Percentiles rank a stretch among this genome's conserved stretches.
Evolutionary conservation across 441 rosid genomes (phyloP).

Genomic region (Kokia cookei): DNA sequence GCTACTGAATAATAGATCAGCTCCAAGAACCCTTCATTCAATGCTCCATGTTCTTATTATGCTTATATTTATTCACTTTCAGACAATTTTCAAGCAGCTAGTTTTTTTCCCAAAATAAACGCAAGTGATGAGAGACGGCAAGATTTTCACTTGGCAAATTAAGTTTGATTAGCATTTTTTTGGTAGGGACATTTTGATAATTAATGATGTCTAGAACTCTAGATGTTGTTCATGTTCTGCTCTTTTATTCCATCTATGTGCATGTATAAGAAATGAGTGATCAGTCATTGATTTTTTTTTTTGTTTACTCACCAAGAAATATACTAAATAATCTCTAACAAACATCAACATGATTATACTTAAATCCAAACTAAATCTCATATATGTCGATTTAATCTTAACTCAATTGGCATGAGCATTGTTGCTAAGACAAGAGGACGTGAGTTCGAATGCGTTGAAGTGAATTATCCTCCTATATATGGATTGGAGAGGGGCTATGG

Average conservation of each 20-base stretch:
- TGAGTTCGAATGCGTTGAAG: too few relatives aligned
- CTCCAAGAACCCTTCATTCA: neutral
- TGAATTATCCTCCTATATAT: too few relatives aligned
- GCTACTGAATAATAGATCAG: slow-evolving; percentile 7
- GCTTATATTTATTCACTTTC: neutral
- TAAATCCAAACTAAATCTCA: too few relatives aligned
- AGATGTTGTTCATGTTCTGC: neutral
- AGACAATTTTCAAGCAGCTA: neutral
- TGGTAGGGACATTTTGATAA: neutral
- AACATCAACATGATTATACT: too few relatives aligned
- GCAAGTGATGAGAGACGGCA: neutral
- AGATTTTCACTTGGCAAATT: neutral
- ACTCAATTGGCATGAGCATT: too few relatives aligned
- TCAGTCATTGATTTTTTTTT: neutral
- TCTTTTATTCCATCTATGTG: neutral
- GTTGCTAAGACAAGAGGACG: too few relatives aligned
- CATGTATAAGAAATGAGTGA: neutral
- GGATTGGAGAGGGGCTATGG: too few relatives aligned
- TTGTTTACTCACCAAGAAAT: neutral
- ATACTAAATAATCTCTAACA: too few relatives aligned
- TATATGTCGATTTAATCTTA: too few relatives aligned
- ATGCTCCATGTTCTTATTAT: neutral
- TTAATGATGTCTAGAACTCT: neutral
- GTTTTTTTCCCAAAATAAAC: neutral
- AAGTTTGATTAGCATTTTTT: neutral